Conservation (phyloP, 2,329 filamentous ascomycete genomes). For the Diatrype stigma region DNA sequence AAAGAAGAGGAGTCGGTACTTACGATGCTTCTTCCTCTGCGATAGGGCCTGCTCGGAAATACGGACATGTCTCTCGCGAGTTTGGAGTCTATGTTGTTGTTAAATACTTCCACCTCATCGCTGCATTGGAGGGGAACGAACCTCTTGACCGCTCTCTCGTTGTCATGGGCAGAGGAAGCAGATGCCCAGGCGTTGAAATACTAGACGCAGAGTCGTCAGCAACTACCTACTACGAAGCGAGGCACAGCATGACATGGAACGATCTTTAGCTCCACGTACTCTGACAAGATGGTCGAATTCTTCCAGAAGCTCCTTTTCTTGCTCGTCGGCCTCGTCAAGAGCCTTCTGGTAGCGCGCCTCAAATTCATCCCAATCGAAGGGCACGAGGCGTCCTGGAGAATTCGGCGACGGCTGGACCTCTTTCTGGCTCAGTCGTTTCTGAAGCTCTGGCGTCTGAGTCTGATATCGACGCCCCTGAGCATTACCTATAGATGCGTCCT, state of each 20-base stretch:
- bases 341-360: slow-evolving; percentile 63
- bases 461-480: slow-evolving; percentile 19
- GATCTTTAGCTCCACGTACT: slow-evolving; percentile 34
- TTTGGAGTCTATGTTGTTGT: slow-evolving; percentile 59
- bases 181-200: slow-evolving; percentile 78
- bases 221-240: slow-evolving; percentile 1
- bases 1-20: slow-evolving; percentile 31
- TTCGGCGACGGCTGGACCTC: slow-evolving; percentile 37
- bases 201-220: slow-evolving; percentile 37
- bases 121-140: slow-evolving; percentile 28
- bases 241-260: not conserved
- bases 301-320: slow-evolving; percentile 62
- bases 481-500: slow-evolving; percentile 9
- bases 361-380: slow-evolving; percentile 77
- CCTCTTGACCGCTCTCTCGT: slow-evolving; percentile 74
- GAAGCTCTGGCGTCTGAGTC: slow-evolving; percentile 30
- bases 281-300: slow-evolving; percentile 66
- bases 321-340: slow-evolving; percentile 56
- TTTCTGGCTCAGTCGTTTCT: slow-evolving; percentile 32
- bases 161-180: slow-evolving; percentile 67
- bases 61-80: slow-evolving; percentile 71
- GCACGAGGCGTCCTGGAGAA: slow-evolving; percentile 47
- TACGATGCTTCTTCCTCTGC: slow-evolving; percentile 77
- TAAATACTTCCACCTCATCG: slow-evolving; percentile 10
- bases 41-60: slow-evolving; percentile 68